Percentiles rank a stretch among this genome's conserved stretches.
Evolutionary conservation across 768 basidiomycete genomes (phyloP).

Genomic region (Lactifluus hygrophoroides): DNA sequence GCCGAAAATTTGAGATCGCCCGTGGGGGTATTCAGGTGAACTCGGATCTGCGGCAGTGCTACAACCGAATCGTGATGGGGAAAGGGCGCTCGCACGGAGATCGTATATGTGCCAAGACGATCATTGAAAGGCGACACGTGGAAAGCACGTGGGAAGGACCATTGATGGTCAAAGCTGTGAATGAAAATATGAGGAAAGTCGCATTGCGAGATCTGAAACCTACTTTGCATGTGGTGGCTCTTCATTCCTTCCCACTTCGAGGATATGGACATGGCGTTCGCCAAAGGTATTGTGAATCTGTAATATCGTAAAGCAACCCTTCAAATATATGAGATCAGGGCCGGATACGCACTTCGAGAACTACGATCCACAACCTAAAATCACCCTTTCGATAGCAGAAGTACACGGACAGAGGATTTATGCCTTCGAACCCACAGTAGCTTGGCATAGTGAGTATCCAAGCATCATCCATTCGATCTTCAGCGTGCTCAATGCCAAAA

Average conservation of each 20-base stretch:
- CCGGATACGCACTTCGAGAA: slow-evolving; percentile 45
- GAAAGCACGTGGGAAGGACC: slow-evolving; percentile 59
- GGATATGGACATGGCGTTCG: slow-evolving; percentile 53
- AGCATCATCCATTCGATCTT: slow-evolving; percentile 35
- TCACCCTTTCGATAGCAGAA: slow-evolving; percentile 42
- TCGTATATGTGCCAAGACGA: slow-evolving; percentile 53
- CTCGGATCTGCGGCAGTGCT: slow-evolving; percentile 28
- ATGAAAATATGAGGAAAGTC: not conserved
- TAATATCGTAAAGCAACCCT: not conserved
- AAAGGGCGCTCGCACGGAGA: slow-evolving; percentile 44
- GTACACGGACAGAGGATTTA: slow-evolving; percentile 65
- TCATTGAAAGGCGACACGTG: slow-evolving; percentile 77
- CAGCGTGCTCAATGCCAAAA: slow-evolving; percentile 23
- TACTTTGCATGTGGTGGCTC: slow-evolving; percentile 28
- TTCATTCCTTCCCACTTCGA: slow-evolving; percentile 39
- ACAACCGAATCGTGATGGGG: slow-evolving; percentile 18
- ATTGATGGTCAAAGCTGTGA: slow-evolving; percentile 49
- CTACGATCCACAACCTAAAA: slow-evolving; percentile 31
- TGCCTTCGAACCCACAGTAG: slow-evolving; percentile 55
- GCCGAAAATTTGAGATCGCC: slow-evolving; percentile 47
- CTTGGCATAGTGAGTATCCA: slow-evolving; percentile 76
- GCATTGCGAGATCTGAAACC: not conserved
- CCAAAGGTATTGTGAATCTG: slow-evolving; percentile 71
- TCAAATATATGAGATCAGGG: not conserved
- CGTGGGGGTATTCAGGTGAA: slow-evolving; percentile 29